Conservation (phyloP, 352 stramenopile species). For the Blastocystis sp. region DNA sequence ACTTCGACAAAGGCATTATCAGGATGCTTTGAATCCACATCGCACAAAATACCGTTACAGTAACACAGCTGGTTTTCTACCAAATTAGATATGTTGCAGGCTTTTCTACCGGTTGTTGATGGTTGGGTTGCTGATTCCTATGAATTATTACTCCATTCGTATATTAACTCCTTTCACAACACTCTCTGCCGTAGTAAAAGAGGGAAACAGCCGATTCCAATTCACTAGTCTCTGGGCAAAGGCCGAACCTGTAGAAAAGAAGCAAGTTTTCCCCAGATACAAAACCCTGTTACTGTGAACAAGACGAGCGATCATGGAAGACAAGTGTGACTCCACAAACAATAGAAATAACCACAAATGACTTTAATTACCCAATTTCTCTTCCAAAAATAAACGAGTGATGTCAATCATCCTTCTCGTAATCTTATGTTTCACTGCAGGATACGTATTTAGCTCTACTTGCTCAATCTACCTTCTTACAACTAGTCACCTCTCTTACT, state of each 20-base stretch:
- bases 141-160: too few relatives aligned
- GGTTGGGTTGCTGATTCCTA: too few relatives aligned
- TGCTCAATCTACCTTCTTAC: background rate
- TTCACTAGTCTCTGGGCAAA: background rate
- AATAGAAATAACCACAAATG: conserved; percentile 31
- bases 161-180: too few relatives aligned
- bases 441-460: conserved; percentile 35
- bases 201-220: background rate
- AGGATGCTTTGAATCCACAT: background rate
- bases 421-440: conserved; percentile 38
- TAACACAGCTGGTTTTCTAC: conserved; percentile 27
- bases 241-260: background rate
- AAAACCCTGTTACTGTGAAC: background rate
- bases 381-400: background rate
- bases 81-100: too few relatives aligned
- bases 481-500: background rate
- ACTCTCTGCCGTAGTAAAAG: background rate
- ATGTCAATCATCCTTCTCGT: conserved; percentile 45
- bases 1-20: background rate
- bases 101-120: too few relatives aligned
- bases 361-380: conserved; percentile 3
- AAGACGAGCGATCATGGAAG: conserved; percentile 22
- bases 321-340: conserved; percentile 20
- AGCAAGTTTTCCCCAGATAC: background rate
- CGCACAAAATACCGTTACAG: background rate